Percentiles rank a stretch among this genome's conserved stretches.
Evolutionary conservation across 1,139 yeast species (phyloP).

Genomic region (Nakaseomyces bracarensis): DNA sequence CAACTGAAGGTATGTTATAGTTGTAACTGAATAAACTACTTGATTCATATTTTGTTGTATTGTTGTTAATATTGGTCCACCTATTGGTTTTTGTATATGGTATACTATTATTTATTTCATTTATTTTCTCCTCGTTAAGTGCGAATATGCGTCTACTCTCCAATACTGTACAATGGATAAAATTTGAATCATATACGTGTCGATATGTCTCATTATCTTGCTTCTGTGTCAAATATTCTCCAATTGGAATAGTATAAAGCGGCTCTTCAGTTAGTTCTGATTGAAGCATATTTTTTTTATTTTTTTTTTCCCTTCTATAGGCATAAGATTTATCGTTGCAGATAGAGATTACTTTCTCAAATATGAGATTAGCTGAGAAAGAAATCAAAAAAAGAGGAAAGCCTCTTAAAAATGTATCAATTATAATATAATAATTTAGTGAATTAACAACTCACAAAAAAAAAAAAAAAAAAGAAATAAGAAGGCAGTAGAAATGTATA

Average conservation of each 20-base stretch:
- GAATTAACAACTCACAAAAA: no score
- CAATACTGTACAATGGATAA: background rate
- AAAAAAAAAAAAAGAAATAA: no score
- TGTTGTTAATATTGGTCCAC: background rate
- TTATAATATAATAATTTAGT: no score
- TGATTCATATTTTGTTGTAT: background rate
- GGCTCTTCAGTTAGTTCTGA: background rate
- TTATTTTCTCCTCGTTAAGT: background rate
- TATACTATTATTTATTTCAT: no score
- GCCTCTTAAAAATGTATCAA: no score
- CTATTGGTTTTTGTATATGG: no score
- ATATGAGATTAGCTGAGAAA: background rate
- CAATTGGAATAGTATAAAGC: background rate
- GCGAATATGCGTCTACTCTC: background rate
- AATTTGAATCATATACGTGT: background rate
- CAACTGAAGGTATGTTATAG: background rate
- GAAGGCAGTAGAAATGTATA: no score
- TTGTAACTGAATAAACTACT: background rate
- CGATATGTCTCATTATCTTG: background rate
- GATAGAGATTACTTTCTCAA: no score
- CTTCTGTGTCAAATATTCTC: background rate
- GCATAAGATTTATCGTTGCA: no score
- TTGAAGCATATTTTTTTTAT: background rate
- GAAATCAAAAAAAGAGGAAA: no score
- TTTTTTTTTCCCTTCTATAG: no score